A percentile compares a stretch with the other conserved stretches of the same genome.
Evolutionary conservation across 148 eudicot genomes (phyloP).

Genomic region (Linanthus parryae): DNA sequence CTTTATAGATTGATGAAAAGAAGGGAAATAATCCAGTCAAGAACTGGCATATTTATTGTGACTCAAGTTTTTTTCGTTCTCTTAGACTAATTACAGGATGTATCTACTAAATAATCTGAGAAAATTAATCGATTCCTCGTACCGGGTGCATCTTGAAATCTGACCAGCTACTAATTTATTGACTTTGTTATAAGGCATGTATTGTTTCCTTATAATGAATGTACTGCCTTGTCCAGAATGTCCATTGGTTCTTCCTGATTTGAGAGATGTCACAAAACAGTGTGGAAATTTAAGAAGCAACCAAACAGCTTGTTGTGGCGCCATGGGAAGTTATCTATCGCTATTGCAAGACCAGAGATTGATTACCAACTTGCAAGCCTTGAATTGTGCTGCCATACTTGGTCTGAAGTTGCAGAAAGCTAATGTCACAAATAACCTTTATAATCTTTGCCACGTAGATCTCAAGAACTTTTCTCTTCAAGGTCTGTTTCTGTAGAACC

Average conservation of each 20-base stretch:
- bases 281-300: conserved; percentile 18
- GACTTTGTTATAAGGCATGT: no score
- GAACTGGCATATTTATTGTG: no score
- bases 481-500: conserved; percentile 14
- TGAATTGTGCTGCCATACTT: conserved; percentile 25
- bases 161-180: no score
- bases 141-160: no score
- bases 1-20: no score
- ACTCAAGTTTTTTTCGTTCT: no score
- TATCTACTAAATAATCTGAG: no score
- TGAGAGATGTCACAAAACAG: conserved; percentile 14
- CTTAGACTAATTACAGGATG: no score
- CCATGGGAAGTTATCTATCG: conserved; percentile 25
- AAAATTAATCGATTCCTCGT: no score
- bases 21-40: no score
- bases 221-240: conserved; percentile 17
- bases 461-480: conserved; percentile 34
- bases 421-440: conserved; percentile 21
- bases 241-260: conserved; percentile 24
- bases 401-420: conserved; percentile 23
- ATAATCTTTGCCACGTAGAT: conserved; percentile 21
- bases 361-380: conserved; percentile 32
- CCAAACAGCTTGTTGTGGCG: conserved; percentile 25
- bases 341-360: conserved; percentile 31
- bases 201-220: neutral